phyloP scores from a whole-genome alignment of 352 stramenopile genomes.

The Hyaloperonospora arabidopsidis region DNA sequence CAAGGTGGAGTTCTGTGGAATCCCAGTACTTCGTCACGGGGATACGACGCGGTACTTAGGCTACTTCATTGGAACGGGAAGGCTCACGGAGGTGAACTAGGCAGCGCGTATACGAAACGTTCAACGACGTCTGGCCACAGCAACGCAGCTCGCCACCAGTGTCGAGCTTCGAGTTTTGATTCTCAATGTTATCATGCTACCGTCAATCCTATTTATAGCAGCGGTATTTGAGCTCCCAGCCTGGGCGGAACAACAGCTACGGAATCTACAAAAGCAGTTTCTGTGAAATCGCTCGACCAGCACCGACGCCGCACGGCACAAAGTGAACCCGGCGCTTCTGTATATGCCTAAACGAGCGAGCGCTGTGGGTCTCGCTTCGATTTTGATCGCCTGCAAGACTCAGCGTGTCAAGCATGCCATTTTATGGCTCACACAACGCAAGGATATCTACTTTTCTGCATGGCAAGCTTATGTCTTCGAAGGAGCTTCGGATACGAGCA shows the following conservation, averaged over 20 bases:
- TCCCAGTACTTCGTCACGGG: no score
- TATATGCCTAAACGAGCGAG: conserved; percentile 13
- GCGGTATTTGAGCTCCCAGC: not conserved
- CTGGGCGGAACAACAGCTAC: not conserved
- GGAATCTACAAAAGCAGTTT: not conserved
- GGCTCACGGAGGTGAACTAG: not conserved
- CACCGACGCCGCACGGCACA: not conserved
- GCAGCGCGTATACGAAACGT: not conserved
- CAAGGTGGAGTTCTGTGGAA: not conserved
- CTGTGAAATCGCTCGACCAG: not conserved
- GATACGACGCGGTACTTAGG: not conserved
- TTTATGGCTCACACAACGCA: not conserved
- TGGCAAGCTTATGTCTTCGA: no score
- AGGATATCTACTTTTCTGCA: not conserved
- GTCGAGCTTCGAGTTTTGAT: not conserved
- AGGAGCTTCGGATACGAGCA: no score
- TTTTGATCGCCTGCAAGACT: no score
- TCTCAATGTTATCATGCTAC: not conserved
- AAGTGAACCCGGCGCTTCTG: not conserved
- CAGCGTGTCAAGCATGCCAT: not conserved
- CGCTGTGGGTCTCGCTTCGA: no score
- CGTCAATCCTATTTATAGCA: not conserved
- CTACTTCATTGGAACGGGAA: not conserved
- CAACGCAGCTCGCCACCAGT: not conserved
- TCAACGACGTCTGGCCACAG: not conserved